Evolutionary conservation across 345 rosid species (phyloP), one percentile per base, ranked within the genome.

Genomic region (Corymbia maculata): DNA sequence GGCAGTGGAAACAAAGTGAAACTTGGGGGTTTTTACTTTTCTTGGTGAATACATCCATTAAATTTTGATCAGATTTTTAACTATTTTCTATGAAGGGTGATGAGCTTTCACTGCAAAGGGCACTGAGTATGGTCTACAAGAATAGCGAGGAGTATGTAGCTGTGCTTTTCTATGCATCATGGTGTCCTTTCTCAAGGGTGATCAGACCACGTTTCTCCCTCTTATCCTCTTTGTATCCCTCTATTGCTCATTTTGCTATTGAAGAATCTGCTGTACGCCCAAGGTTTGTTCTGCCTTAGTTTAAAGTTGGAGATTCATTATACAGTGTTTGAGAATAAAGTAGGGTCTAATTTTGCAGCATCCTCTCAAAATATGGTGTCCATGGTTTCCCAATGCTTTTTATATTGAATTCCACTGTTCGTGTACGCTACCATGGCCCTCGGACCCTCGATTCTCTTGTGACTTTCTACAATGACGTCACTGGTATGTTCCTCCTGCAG

Each of bases 111-210:
- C 89, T 97, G 90, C 99, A 90, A 84, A 95, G 92, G 88, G 98
- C 93, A 22, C 87, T 96, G 91, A 95, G 90, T 91, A 91, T 96
- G 92, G 93, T 96, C 87, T 90, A 96, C 90, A 93, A 89, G 93
- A 91, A 93, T 55, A 90, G 92, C 51, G 90, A 92, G 86, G 91
- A 91, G 32, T 95, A 94, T 80, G 98, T 95, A 87, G 98, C 99
- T 45, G 92, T 96, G 92, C 96, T 97, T 85, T 97, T 97, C 90
- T 96, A 96, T 89, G 98, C 99, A 55, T 94, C 98, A 5, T 96
- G 99, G 99, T 98, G 99, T 91, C 99, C 98, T 52, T 98, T 98
- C 89, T 98, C 99, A 5, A 91, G 94, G 89, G 90, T 89, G n/a
- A 94, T 98, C 85, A 92, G 96, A 66, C 99, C 98, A 8, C 92